Evolutionary conservation across 495 filamentous ascomycete species (phyloP).

Genomic region (Neurospora terricola): DNA sequence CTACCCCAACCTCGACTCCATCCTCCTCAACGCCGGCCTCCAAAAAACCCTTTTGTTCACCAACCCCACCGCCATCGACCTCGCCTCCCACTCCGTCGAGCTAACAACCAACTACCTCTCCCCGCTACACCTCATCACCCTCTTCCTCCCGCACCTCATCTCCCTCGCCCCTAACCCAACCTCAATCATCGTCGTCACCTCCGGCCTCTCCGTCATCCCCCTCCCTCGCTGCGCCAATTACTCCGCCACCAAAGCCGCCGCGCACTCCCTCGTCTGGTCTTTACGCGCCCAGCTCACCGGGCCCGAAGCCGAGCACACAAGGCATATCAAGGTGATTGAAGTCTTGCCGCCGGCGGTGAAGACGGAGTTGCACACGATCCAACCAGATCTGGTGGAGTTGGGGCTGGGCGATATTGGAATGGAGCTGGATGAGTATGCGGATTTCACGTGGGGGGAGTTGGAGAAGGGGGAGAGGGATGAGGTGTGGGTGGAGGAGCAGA

Average conservation of each 20-base stretch:
- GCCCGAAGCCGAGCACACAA: conserved; percentile 1
- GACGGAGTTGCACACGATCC: conserved; percentile 49
- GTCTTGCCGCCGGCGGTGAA: conserved; percentile 58
- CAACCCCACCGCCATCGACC: conserved; percentile 45
- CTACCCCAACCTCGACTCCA: conserved; percentile 47
- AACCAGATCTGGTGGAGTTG: conserved; percentile 33
- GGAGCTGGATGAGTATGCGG: conserved; percentile 47
- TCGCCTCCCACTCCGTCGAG: conserved; percentile 44
- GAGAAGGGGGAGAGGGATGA: conserved; percentile 44
- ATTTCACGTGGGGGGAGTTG: conserved; percentile 46
- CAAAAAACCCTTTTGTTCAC: conserved; percentile 51
- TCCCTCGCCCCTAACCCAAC: conserved; percentile 19
- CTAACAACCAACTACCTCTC: conserved; percentile 60
- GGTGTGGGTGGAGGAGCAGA: conserved; percentile 20
- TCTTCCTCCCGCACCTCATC: conserved; percentile 55
- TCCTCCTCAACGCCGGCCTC: conserved; percentile 51
- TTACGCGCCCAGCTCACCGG: conserved; percentile 48
- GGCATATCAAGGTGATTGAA: conserved; percentile 48
- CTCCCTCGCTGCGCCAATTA: conserved; percentile 42
- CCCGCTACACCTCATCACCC: conserved; percentile 48
- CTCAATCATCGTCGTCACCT: conserved; percentile 40
- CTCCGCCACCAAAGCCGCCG: conserved; percentile 49
- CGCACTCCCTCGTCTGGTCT: conserved; percentile 45
- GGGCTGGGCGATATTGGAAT: conserved; percentile 41
- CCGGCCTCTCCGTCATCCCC: conserved; percentile 46